Percentiles rank a stretch among this genome's conserved stretches.
phyloP scores from a whole-genome alignment of 495 filamentous ascomycete genomes.

The Aspergillus coremiiformis region DNA sequence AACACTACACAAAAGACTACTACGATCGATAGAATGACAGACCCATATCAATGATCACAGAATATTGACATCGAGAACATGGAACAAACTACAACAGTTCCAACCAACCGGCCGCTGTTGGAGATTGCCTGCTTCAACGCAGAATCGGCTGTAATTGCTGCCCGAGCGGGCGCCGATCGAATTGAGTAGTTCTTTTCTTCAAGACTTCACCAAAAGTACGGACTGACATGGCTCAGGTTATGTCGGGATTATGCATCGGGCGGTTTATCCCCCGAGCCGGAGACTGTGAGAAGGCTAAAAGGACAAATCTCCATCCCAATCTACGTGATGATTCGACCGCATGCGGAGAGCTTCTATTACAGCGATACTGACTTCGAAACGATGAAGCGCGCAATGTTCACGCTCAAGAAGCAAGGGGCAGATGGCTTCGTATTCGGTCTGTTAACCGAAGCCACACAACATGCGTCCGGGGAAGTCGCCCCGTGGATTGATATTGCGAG shows the following conservation, averaged over 20 bases:
- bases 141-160: constrained; percentile 35
- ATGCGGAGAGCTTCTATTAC: constrained; percentile 36
- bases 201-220: not conserved
- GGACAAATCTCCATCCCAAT: constrained; percentile 33
- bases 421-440: constrained; percentile 49
- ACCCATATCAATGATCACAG: too few relatives aligned
- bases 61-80: too few relatives aligned
- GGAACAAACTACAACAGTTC: too few relatives aligned
- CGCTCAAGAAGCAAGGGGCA: constrained; percentile 26
- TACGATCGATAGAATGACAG: too few relatives aligned
- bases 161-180: constrained; percentile 35
- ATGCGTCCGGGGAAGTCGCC: not conserved
- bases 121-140: constrained; percentile 47
- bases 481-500: constrained; percentile 28
- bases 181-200: constrained; percentile 33
- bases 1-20: too few relatives aligned
- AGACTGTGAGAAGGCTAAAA: constrained; percentile 15
- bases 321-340: constrained; percentile 46
- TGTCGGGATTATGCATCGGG: constrained; percentile 29
- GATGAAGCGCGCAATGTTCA: constrained; percentile 34
- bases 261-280: constrained; percentile 17
- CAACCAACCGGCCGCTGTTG: constrained; percentile 8
- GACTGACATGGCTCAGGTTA: constrained; percentile 9
- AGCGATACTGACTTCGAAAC: constrained; percentile 24
- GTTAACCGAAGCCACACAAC: constrained; percentile 9